Conservation (phyloP, 148 eudicot genomes). For the Rhododendron griersonianum region DNA sequence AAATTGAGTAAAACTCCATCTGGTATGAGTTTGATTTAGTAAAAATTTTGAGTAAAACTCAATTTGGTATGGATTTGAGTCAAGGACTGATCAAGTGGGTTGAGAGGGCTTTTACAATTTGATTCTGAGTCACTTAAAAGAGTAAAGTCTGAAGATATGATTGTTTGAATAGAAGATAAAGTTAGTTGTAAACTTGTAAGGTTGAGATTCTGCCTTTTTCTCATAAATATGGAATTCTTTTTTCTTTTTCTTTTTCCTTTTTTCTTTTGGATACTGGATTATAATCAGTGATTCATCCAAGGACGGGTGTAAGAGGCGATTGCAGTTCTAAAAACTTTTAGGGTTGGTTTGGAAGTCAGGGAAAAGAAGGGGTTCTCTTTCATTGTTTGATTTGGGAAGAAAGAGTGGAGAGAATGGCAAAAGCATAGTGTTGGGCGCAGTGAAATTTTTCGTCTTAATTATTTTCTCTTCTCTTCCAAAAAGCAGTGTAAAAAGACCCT, state of each 20-base stretch:
- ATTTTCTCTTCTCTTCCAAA: no score
- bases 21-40: not conserved
- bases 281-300: not conserved
- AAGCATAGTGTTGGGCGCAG: not conserved
- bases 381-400: not conserved
- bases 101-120: not conserved
- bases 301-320: not conserved
- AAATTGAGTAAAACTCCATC: not conserved
- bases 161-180: not conserved
- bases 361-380: no score
- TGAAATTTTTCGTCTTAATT: no score
- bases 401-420: not conserved
- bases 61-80: not conserved
- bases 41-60: not conserved
- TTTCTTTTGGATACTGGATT: not conserved
- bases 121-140: not conserved
- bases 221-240: not conserved
- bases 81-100: not conserved
- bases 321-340: not conserved
- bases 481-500: not conserved
- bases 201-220: not conserved
- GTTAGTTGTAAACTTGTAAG: not conserved
- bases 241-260: not conserved
- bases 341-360: no score
- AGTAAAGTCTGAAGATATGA: not conserved